These are phyloP conservation scores for Saccharomycopsis fermentans DNA, from an alignment of 805 yeast species.

Conservation along the genomic window DNA sequence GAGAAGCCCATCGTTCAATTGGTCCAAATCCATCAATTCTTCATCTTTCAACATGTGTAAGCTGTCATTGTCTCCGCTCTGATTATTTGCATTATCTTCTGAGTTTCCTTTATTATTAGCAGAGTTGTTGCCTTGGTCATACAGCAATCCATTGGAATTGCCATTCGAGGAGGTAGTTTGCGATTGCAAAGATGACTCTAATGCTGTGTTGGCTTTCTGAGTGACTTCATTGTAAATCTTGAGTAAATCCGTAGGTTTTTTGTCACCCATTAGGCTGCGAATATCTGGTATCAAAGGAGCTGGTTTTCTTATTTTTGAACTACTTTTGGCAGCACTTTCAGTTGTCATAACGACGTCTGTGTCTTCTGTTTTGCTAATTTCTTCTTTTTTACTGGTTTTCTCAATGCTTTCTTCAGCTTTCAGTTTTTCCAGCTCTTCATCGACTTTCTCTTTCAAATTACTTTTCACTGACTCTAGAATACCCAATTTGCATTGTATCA, in stretches of 20 bases:
- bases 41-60: not conserved
- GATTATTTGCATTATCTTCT: not conserved
- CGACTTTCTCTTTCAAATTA: not conserved
- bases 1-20: not conserved
- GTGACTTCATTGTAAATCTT: not conserved
- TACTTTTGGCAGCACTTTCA: not conserved
- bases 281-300: not conserved
- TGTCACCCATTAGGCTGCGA: not conserved
- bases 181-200: not conserved
- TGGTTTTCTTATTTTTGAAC: not conserved
- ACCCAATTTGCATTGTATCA: not conserved
- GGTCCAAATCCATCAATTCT: slow-evolving; percentile 1
- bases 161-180: not conserved
- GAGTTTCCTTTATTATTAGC: not conserved
- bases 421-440: not conserved
- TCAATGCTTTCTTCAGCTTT: not conserved
- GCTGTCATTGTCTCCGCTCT: not conserved
- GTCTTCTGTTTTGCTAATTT: too few relatives aligned
- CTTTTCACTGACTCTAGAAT: not conserved
- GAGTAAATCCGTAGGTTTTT: not conserved
- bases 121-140: not conserved
- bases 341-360: not conserved
- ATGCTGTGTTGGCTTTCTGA: not conserved
- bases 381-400: not conserved
- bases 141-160: not conserved